Percentiles rank a stretch among this genome's conserved stretches.
Evolutionary conservation across 495 filamentous ascomycete species (phyloP).

Genomic region (Aspergillus conjunctus): DNA sequence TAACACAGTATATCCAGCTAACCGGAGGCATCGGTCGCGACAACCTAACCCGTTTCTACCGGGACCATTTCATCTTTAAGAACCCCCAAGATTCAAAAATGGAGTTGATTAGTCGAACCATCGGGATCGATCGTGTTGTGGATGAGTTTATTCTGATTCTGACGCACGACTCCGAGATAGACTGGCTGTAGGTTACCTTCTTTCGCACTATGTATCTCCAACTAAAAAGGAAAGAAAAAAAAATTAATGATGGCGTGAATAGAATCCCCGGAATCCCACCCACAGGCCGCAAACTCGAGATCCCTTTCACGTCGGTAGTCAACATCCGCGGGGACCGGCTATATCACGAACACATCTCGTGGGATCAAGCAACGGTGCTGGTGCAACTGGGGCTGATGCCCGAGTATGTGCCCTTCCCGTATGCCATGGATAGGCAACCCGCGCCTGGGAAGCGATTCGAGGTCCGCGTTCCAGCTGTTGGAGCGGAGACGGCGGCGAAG

Average conservation of each 20-base stretch:
- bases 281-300: conserved; percentile 62
- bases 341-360: conserved; percentile 79
- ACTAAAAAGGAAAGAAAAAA: not conserved
- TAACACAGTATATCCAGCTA: conserved; percentile 34
- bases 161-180: conserved; percentile 66
- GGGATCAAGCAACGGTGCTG: conserved; percentile 81
- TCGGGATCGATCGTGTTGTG: conserved; percentile 59
- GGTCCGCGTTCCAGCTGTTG: conserved; percentile 69
- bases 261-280: conserved; percentile 68
- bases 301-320: conserved; percentile 73
- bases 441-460: conserved; percentile 52
- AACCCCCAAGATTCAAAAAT: conserved; percentile 66
- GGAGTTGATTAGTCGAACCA: conserved; percentile 70
- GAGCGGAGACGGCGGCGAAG: conserved; percentile 64
- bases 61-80: conserved; percentile 70
- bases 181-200: conserved; percentile 66
- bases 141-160: conserved; percentile 61
- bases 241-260: not conserved
- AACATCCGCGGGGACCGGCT: conserved; percentile 74
- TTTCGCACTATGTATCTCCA: not conserved
- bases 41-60: conserved; percentile 67
- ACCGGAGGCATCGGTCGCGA: conserved; percentile 72
- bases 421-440: conserved; percentile 42
- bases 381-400: conserved; percentile 72
- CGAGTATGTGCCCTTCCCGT: conserved; percentile 60